Conservation (phyloP, 768 basidiomycete genomes). For the Solioccasus polychromus region DNA sequence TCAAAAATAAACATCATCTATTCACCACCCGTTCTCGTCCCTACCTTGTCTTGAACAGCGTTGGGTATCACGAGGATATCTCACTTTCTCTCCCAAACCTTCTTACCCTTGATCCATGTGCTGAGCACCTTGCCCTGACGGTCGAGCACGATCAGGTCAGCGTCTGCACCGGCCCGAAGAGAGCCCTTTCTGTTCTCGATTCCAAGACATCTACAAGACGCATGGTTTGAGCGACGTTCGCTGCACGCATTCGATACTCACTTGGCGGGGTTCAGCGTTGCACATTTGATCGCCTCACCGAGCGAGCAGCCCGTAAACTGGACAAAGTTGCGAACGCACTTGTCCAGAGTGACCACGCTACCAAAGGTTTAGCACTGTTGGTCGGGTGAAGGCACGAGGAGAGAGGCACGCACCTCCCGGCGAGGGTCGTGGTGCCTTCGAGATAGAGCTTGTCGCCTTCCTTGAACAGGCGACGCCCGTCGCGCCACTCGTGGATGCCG, state of each 20-base stretch:
- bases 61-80: neutral
- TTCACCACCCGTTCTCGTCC: neutral
- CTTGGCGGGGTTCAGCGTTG: constrained; percentile 83
- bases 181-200: constrained; percentile 81
- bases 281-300: constrained; percentile 81
- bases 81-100: constrained; percentile 55
- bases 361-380: neutral
- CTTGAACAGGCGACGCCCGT: constrained; percentile 76
- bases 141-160: constrained; percentile 79
- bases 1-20: too few species aligned
- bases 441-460: constrained; percentile 78
- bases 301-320: constrained; percentile 82
- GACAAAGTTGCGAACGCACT: constrained; percentile 82
- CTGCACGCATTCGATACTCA: too few species aligned
- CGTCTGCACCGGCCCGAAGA: constrained; percentile 78
- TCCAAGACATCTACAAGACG: constrained; percentile 61
- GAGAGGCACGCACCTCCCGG: constrained; percentile 69
- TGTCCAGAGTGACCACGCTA: constrained; percentile 80
- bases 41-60: neutral
- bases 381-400: neutral
- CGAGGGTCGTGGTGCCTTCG: constrained; percentile 83
- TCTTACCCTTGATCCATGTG: constrained; percentile 76
- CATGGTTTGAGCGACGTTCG: too few species aligned
- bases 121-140: constrained; percentile 60
- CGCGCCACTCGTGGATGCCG: constrained; percentile 86